Percentiles rank a stretch among this genome's conserved stretches.
These are phyloP conservation scores for Colletotrichum sp. DNA, from an alignment of 2,329 filamentous ascomycete species.

Conservation along the genomic window DNA sequence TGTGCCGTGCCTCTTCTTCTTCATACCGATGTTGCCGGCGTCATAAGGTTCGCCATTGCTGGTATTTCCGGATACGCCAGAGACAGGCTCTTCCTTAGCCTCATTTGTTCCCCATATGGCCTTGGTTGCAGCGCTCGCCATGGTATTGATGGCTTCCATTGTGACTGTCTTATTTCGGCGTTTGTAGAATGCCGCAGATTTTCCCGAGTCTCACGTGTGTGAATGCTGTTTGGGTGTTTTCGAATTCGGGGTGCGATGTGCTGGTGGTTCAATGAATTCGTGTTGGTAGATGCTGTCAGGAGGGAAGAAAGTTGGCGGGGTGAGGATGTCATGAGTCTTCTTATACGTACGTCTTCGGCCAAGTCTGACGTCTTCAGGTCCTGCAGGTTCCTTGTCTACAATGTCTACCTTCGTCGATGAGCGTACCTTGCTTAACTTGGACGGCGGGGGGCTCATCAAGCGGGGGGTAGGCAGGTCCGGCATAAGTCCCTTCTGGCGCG, in stretches of 20 bases:
- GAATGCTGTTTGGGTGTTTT: neutral
- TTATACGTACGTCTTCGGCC: neutral
- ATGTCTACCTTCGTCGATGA: neutral
- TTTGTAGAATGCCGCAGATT: neutral
- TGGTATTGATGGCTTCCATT: slow-evolving; percentile 71
- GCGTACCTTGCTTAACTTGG: neutral
- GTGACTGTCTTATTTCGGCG: slow-evolving; percentile 14
- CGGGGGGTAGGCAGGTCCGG: neutral
- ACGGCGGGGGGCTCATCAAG: neutral
- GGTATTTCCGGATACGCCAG: slow-evolving; percentile 72
- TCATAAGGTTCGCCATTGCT: slow-evolving; percentile 77
- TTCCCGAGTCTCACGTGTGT: neutral
- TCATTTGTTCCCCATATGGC: slow-evolving; percentile 50
- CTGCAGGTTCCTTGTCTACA: neutral
- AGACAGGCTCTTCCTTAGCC: slow-evolving; percentile 67
- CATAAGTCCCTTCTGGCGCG: neutral
- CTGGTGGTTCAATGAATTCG: neutral
- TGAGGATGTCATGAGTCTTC: neutral
- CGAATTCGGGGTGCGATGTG: neutral
- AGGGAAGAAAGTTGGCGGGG: neutral
- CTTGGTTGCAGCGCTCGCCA: slow-evolving; percentile 46
- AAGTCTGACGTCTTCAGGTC: slow-evolving; percentile 14
- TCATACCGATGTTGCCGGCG: slow-evolving; percentile 71
- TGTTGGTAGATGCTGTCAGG: neutral
- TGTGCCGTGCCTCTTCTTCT: neutral